Evolutionary conservation across 208 protist genomes (phyloP).

Genomic region (Wallacemonas sp.): DNA sequence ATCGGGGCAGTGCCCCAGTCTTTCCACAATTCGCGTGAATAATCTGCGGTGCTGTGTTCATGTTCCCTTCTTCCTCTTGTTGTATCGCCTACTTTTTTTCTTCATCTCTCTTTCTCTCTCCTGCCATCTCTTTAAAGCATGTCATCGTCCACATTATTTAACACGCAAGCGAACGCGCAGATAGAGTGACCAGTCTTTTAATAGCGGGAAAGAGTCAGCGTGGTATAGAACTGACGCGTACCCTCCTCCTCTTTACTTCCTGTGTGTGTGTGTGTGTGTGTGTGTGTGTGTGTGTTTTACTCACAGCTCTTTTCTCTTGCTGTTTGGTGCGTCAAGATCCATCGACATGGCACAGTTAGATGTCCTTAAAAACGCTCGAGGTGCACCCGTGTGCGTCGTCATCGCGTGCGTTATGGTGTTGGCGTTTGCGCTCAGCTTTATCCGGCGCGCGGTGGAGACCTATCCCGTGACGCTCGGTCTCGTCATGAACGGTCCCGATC

Average conservation of each 20-base stretch:
- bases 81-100: conserved; percentile 3
- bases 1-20: too few relatives aligned
- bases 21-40: too few relatives aligned
- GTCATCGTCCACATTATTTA: too few relatives aligned
- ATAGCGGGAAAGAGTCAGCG: too few relatives aligned
- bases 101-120: conserved; percentile 2
- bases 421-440: not conserved
- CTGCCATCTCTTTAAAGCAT: too few relatives aligned
- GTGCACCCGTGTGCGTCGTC: not conserved
- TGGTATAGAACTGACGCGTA: too few relatives aligned
- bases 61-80: conserved; percentile 12
- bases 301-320: too few relatives aligned
- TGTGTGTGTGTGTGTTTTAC: conserved; percentile 10
- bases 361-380: not conserved
- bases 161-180: too few relatives aligned
- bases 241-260: not conserved
- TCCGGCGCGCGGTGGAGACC: not conserved
- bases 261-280: not conserved
- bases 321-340: too few relatives aligned
- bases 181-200: too few relatives aligned
- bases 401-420: conserved; percentile 1
- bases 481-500: not conserved
- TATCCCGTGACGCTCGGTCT: not conserved
- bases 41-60: too few relatives aligned
- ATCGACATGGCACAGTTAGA: too few relatives aligned